Percentiles rank a stretch among this genome's conserved stretches.
phyloP scores from a whole-genome alignment of 2,329 filamentous ascomycete species.

The Septoria petroselini region DNA sequence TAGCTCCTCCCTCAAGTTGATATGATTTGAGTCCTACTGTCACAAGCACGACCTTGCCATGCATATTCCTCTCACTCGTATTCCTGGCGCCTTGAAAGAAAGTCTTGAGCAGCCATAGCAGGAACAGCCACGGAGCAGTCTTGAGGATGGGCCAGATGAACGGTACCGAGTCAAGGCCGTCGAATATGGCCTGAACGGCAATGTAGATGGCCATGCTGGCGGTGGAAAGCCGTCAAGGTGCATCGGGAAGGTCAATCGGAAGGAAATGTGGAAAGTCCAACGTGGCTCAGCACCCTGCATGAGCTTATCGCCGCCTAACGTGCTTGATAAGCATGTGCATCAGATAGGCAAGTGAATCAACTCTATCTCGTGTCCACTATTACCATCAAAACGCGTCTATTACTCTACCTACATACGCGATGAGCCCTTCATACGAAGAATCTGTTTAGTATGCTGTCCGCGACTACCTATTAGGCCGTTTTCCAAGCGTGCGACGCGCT shows the following conservation, averaged over 20 bases:
- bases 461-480: too few species aligned
- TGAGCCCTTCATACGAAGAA: too few species aligned
- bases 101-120: slow-evolving; percentile 63
- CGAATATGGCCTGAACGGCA: slow-evolving; percentile 51
- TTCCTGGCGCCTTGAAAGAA: slow-evolving; percentile 76
- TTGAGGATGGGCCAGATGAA: slow-evolving; percentile 44
- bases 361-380: too few species aligned
- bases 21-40: slow-evolving; percentile 56
- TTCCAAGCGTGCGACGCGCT: too few species aligned
- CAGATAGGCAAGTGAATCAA: too few species aligned
- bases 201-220: slow-evolving; percentile 61
- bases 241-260: background rate
- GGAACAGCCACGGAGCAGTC: slow-evolving; percentile 49
- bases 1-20: slow-evolving; percentile 20
- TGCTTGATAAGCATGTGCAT: too few species aligned
- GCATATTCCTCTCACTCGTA: slow-evolving; percentile 75
- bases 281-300: background rate
- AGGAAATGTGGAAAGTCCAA: background rate
- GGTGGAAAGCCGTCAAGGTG: slow-evolving; percentile 1
- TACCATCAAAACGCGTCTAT: too few species aligned
- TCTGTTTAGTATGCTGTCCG: too few species aligned
- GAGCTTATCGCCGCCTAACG: slow-evolving; percentile 6
- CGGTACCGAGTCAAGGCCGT: slow-evolving; percentile 53
- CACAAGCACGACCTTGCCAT: slow-evolving; percentile 89
- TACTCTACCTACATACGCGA: too few species aligned